Conservation (phyloP, 805 yeast genomes). For the Yamadazyma sp. region DNA sequence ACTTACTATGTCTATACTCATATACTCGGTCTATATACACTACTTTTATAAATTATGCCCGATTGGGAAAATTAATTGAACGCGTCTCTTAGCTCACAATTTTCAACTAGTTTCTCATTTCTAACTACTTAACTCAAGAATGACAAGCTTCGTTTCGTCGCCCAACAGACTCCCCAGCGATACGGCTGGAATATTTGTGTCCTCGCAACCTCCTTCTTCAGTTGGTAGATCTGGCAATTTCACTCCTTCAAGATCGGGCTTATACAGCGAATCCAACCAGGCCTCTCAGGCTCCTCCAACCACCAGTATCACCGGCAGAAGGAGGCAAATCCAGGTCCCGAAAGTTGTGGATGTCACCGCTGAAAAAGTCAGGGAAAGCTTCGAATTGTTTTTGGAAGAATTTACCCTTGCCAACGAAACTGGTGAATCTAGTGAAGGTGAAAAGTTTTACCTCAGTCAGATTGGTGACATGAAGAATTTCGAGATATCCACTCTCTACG, state of each 20-base stretch:
- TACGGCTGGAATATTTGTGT: conserved; percentile 36
- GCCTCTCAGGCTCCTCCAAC: conserved; percentile 13
- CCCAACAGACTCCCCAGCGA: conserved; percentile 44
- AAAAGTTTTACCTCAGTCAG: conserved; percentile 71
- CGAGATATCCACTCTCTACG: conserved; percentile 75
- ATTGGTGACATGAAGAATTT: conserved; percentile 75
- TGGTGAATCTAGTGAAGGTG: conserved; percentile 36
- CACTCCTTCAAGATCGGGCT: conserved; percentile 28
- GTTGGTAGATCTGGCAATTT: conserved; percentile 32
- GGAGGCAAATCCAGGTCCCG: conserved; percentile 68
- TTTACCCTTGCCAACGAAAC: conserved; percentile 38
- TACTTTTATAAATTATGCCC: conserved; percentile 17
- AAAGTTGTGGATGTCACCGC: conserved; percentile 90
- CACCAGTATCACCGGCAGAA: conserved; percentile 36
- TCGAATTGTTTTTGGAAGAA: conserved; percentile 78
- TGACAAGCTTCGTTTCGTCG: conserved; percentile 46
- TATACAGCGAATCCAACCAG: conserved; percentile 23
- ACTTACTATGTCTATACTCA: no score
- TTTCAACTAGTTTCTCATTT: conserved; percentile 1
- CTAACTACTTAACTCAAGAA: conserved; percentile 12
- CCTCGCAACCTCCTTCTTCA: conserved; percentile 45
- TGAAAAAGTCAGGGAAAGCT: conserved; percentile 88
- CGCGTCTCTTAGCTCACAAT: conserved; percentile 15
- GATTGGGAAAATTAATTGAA: conserved; percentile 19
- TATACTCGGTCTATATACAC: background rate